phyloP scores from a whole-genome alignment of 768 basidiomycete genomes.

The Boletus vinaceobasis region DNA sequence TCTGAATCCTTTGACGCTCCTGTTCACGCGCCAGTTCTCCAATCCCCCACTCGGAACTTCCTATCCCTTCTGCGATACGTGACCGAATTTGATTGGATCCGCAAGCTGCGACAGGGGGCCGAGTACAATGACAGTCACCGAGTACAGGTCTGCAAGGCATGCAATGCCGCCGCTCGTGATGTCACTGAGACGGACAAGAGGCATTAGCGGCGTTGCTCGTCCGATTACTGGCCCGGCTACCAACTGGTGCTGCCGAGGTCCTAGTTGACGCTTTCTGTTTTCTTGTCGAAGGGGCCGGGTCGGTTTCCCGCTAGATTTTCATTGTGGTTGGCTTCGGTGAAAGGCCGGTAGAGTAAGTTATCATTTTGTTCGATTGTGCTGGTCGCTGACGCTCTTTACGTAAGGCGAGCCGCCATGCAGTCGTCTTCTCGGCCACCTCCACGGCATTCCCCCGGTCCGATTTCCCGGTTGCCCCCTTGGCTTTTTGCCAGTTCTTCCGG shows the following conservation, averaged over 20 bases:
- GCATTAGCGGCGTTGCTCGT: not conserved
- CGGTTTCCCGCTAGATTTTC: not conserved
- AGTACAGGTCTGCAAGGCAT: constrained; percentile 33
- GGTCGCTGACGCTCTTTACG: not conserved
- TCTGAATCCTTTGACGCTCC: constrained; percentile 6
- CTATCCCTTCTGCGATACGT: constrained; percentile 20
- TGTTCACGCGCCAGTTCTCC: constrained; percentile 9
- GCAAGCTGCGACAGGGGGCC: constrained; percentile 30
- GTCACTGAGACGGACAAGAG: constrained; percentile 15
- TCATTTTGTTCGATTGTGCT: not conserved
- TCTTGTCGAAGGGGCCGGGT: not conserved
- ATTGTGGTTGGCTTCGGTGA: not conserved
- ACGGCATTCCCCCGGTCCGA: not conserved
- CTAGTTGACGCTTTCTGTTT: constrained; percentile 1
- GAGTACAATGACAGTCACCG: constrained; percentile 23
- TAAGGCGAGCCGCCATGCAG: no score
- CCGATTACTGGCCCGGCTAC: not conserved
- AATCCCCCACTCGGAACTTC: not conserved
- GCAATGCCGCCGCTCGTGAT: constrained; percentile 28
- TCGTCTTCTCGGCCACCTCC: not conserved
- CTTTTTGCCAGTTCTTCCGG: not conserved
- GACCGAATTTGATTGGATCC: constrained; percentile 45
- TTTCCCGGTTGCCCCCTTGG: not conserved
- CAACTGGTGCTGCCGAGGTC: not conserved
- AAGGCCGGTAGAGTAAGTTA: constrained; percentile 5